Evolutionary conservation across 2,329 filamentous ascomycete species (phyloP), one percentile per base, ranked within the genome.

Genomic region (Arthrobotrys iridis): DNA sequence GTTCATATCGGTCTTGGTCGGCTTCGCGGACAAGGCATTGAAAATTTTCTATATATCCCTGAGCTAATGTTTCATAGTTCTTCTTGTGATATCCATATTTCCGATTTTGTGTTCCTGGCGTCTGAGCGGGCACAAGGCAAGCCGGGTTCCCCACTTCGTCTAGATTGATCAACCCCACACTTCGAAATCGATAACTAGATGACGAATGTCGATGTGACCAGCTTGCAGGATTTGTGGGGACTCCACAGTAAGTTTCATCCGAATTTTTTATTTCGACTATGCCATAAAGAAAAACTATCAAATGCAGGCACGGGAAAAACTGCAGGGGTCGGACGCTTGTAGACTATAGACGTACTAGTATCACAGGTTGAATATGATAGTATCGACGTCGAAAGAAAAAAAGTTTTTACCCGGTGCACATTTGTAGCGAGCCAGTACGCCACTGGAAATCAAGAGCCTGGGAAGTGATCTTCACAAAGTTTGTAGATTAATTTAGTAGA

Each of bases 21-120:
- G 66, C 66, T 71, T 71, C 48, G 10, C 66, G 66, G 66, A 71
- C n/a, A 52, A 71, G 66, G 66, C 66, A 26, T 10, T n/a, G 28
- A 33, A 40, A 22, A 28, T 18, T 10, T 22, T 55, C 18, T 7
- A 37, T 11, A 37, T 35, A 15, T 20, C 65, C 65, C 57, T 62
- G 58, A 58, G n/a, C 26, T 58, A 28, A 28, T 62, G 46, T 57
- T 57, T 40, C 58, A 64, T 63, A 26, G n/a, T 26, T 58, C 33
- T 35, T 13, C 37, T 15, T 48, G 37, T 64, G 37, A 30, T 67
- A 59, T 70, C 5, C n/a, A 70, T 11, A 33, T 40, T 35, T 33
- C 37, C 26, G 18, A 35, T 60, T 60, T 52, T 70, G 33, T 50
- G 65, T 62, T 64, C 58, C 48, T 57, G 37, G 41, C 46, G 66